Evolutionary conservation across 768 basidiomycete genomes (phyloP), one percentile per base, ranked within the genome.

Genomic region (Suillus plorans): DNA sequence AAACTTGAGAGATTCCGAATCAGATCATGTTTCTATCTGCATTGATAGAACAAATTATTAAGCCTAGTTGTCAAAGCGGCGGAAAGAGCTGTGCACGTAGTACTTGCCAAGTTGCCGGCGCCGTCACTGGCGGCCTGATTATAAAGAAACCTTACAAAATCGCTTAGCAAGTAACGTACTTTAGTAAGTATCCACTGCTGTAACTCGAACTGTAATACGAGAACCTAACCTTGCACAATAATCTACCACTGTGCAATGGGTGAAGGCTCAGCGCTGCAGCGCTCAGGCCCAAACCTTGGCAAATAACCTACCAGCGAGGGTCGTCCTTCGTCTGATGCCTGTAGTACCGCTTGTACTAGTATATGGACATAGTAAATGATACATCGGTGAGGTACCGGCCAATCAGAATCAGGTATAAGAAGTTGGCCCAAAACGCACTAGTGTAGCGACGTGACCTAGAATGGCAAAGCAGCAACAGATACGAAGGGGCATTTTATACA

Each of bases 351-450:
- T 89, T 90, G 68, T 75, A 36, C 31, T 31, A 78, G 74, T 89
- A 90, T 87, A 91, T 85, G 79, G 85, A 88, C 34, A 82, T 79
- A 4, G 86, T 82, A 70, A 88, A 89, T 7, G 82, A 82, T 45
- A 89, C 69, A 1, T 89, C 89, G 42, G 78, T 80, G 37, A 89
- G 83, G 60, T 87, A 85, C n/a, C 89, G 86, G 6, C 87, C 88
- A 41, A 90, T 80, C 66, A 91, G 84, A 68, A 90, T 89, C 67
- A 90, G 79, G 72, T 90, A 90, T 13, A 90, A 82, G 71, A 80
- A 86, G 70, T 85, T 78, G 37, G 83, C 79, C 20, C 71, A 77
- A 71, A 89, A 90, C 0, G 89, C 89, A 39, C 85, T 73, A 16
- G 82, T 87, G 69, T 89, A 89, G 87, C 75, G 64, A 89, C 73